Conservation (phyloP, 1,139 yeast species). For the Candida anutae region DNA sequence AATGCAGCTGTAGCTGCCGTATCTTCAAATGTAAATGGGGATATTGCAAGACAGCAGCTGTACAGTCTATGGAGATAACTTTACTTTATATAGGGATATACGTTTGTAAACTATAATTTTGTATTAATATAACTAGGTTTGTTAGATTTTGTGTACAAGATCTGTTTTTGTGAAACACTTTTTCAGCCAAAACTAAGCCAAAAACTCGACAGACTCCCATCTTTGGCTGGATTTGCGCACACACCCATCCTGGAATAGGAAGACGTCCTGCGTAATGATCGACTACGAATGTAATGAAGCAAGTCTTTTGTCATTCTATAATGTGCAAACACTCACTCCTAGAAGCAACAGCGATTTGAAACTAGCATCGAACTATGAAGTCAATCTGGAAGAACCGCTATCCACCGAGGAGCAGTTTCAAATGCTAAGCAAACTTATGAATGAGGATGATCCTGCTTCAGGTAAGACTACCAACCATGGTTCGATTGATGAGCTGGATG, state of each 20-base stretch:
- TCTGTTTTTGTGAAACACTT: too few species aligned
- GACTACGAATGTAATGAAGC: constrained; percentile 17
- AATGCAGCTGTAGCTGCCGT: constrained; percentile 34
- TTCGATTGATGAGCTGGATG: constrained; percentile 32
- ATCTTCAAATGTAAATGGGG: constrained; percentile 19
- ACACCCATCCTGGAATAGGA: too few species aligned
- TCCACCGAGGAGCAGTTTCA: constrained; percentile 24
- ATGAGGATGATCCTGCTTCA: constrained; percentile 5
- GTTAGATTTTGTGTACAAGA: too few species aligned
- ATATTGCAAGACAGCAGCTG: constrained; percentile 25
- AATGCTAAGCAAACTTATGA: constrained; percentile 19
- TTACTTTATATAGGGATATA: not conserved
- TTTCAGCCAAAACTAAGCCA: too few species aligned
- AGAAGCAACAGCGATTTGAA: constrained; percentile 14
- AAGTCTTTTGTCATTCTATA: constrained; percentile 19
- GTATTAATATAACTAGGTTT: constrained; percentile 2
- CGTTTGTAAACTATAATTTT: not conserved
- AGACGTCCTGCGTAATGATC: too few species aligned
- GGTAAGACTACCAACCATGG: constrained; percentile 2
- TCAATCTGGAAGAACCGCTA: constrained; percentile 17
- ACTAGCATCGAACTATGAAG: constrained; percentile 12
- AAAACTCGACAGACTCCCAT: too few species aligned
- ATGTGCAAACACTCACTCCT: constrained; percentile 19
- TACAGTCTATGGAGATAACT: constrained; percentile 28
- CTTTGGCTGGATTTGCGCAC: too few species aligned